Evolutionary conservation across 2,329 filamentous ascomycete species (phyloP).

Genomic region (Bipolaris oryzae): DNA sequence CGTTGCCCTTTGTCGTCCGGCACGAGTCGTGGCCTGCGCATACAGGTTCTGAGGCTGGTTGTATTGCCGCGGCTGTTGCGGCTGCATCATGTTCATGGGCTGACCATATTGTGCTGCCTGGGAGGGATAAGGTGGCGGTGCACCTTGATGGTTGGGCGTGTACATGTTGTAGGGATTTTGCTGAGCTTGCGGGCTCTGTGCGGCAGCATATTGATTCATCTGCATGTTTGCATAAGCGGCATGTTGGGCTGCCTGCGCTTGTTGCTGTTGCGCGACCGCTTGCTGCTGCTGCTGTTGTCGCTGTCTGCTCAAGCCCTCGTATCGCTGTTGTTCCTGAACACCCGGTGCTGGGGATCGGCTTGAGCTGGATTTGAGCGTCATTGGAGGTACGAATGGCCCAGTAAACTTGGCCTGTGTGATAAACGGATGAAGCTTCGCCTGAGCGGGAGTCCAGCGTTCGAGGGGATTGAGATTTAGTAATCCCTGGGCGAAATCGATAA

Average conservation of each 20-base stretch:
- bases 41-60: constrained; percentile 74
- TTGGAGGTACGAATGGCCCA: constrained; percentile 92
- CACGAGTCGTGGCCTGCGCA: constrained; percentile 75
- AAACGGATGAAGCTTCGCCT: constrained; percentile 96
- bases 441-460: constrained; percentile 96
- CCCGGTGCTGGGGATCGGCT: constrained; percentile 89
- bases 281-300: constrained; percentile 66
- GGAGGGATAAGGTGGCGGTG: constrained; percentile 79
- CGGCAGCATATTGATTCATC: constrained; percentile 60
- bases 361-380: constrained; percentile 90
- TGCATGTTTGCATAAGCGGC: constrained; percentile 70
- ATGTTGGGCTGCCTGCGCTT: constrained; percentile 62
- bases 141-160: constrained; percentile 66
- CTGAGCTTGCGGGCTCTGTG: constrained; percentile 52
- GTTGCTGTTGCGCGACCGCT: constrained; percentile 62
- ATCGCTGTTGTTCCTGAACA: constrained; percentile 94
- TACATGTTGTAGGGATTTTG: constrained; percentile 85
- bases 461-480: constrained; percentile 92
- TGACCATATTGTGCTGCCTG: constrained; percentile 62
- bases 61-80: constrained; percentile 47
- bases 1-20: constrained; percentile 84
- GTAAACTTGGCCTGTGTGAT: constrained; percentile 99
- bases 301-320: constrained; percentile 92
- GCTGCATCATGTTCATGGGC: constrained; percentile 62
- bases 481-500: constrained; percentile 97